Evolutionary conservation across 148 eudicot species (phyloP), one percentile per base, ranked within the genome.

Genomic region (Pharnaceum exiguum): DNA sequence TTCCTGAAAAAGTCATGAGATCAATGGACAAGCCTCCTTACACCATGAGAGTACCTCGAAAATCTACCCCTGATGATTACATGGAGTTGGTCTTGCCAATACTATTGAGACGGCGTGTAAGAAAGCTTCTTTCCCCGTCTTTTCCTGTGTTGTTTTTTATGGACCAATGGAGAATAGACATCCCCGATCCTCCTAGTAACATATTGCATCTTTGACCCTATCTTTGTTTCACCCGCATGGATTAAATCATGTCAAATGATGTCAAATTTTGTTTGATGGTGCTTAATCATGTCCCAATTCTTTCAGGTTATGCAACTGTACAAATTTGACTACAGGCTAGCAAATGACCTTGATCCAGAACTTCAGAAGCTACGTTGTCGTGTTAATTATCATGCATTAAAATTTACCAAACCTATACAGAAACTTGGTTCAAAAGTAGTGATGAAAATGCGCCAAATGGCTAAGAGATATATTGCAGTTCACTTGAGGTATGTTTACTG

Each of bases 331-430:
- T 93, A 93, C 72, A 79, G 98, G 79, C 90, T 93, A 60, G 81
- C 98, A 24, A 88, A 79, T 71, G 87, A 93, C 64, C 86, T 93
- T 48, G 81, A 83, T 59, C 77, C 79, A 40, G 86, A 93, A 65
- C 81, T 93, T 42, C 98, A 93, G 55, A 88, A 88, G 64, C 66
- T 93, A 74, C 95, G 98, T 35, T 93, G 98, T 66, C 90, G 98
- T 38, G 98, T 85, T 27, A 93, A 93, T 54, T 88, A 74, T 79
- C 86, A 88, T 65, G 94, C 96, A 24, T 75, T 93, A 47, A 69
- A 90, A 62, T 93, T 93, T 69, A 88, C 94, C 26, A 85, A 83
- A 55, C 88, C 90, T 66, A 81, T 93, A 60, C 69, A 73, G 63
- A 79, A 79, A 57, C 76, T 88, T 39, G 98, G 98, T 58, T 82